phyloP scores from a whole-genome alignment of 768 basidiomycete species.

The Leucocoprinus birnbaumii region DNA sequence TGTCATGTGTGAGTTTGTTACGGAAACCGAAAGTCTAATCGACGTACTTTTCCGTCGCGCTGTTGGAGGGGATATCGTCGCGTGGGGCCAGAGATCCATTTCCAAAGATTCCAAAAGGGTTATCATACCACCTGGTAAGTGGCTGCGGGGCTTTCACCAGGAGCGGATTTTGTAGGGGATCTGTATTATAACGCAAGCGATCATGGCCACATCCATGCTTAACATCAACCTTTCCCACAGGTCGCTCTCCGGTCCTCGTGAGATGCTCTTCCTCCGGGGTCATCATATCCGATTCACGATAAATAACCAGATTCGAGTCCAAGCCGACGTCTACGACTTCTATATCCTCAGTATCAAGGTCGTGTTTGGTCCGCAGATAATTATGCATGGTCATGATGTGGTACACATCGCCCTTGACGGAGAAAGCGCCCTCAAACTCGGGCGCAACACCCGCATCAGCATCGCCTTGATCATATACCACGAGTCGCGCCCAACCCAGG shows the following conservation, averaged over 20 bases:
- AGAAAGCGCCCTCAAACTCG: conserved; percentile 76
- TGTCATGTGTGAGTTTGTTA: conserved; percentile 5
- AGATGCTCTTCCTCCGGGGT: conserved; percentile 45
- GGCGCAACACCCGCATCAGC: conserved; percentile 43
- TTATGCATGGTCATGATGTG: conserved; percentile 71
- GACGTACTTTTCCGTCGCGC: conserved; percentile 53
- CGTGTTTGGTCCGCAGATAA: conserved; percentile 60
- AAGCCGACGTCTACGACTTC: conserved; percentile 32
- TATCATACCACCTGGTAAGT: conserved; percentile 38
- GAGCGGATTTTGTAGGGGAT: conserved; percentile 51
- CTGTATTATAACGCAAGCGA: conserved; percentile 60
- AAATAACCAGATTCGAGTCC: conserved; percentile 64
- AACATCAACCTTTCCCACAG: conserved; percentile 16
- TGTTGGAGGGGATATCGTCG: conserved; percentile 54
- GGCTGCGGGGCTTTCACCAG: conserved; percentile 29
- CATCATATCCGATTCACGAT: conserved; percentile 71
- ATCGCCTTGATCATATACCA: conserved; percentile 65
- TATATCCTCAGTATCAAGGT: conserved; percentile 49
- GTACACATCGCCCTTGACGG: conserved; percentile 60
- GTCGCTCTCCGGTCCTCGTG: conserved; percentile 24
- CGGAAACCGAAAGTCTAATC: not conserved
- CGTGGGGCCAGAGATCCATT: conserved; percentile 20
- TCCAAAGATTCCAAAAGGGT: conserved; percentile 1
- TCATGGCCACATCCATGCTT: conserved; percentile 70
- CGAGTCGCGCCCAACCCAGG: conserved; percentile 78